A percentile compares a stretch with the other conserved stretches of the same genome.
Conservation (phyloP, 495 filamentous ascomycete species). For the Copromyces sp. region DNA sequence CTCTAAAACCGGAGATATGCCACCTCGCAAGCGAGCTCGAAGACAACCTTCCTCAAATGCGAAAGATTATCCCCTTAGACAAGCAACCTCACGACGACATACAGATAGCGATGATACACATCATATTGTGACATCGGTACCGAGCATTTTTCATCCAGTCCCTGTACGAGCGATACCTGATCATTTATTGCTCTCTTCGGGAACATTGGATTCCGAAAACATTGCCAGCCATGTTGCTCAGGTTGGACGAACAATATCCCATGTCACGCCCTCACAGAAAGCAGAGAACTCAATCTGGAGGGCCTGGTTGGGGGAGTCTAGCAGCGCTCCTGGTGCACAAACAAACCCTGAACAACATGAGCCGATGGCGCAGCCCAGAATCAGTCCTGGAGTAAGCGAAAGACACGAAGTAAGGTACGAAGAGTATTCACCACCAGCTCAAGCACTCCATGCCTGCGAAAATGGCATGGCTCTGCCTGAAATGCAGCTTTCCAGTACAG, state of each 20-base stretch:
- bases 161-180: constrained; percentile 7
- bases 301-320: constrained; percentile 12
- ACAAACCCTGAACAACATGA: not conserved
- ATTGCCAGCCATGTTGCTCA: constrained; percentile 16
- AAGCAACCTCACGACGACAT: not conserved
- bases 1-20: not conserved
- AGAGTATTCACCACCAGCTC: not conserved
- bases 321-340: not conserved
- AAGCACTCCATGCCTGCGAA: not conserved
- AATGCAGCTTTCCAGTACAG: not conserved
- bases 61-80: not conserved
- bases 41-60: not conserved
- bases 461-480: not conserved
- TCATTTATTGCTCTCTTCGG: not conserved
- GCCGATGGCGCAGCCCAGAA: not conserved
- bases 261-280: constrained; percentile 13
- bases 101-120: constrained; percentile 3
- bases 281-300: constrained; percentile 12
- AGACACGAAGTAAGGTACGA: not conserved
- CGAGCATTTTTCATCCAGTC: constrained; percentile 6
- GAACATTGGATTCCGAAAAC: constrained; percentile 8
- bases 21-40: not conserved
- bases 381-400: constrained; percentile 21
- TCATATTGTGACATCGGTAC: constrained; percentile 5
- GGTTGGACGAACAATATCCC: constrained; percentile 8